Base-by-base conservation (phyloP, 345 rosid species). In the Geranium brycei region DNA sequence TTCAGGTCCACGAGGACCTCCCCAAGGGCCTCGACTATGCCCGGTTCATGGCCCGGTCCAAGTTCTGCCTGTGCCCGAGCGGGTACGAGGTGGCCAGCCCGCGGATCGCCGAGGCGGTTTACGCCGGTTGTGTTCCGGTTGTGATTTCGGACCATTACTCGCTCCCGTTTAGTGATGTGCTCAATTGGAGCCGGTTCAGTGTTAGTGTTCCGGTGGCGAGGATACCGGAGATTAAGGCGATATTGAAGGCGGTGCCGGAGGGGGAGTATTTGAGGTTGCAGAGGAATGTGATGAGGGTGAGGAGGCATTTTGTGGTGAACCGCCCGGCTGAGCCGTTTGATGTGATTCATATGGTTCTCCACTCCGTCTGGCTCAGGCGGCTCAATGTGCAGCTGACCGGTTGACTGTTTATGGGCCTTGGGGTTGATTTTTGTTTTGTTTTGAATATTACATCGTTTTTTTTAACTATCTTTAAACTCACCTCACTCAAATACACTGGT, bases 71-170 rank as follows among this genome's bases (percentile, higher is more conserved):
- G 47, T 79, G 86, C 73, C 86, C 81, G 0, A 81, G 86, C 35
- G 83, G 86, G 4, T 75, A 57, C 31, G 82, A 81, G 65, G 82
- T 81, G 11, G 85, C 85, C 4, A 81, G 85, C 23, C 85, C 82
- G 5, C 69, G 85, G 62, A 17, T 77, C 7, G 79, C 73, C 0
- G 86, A 79, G 64, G 66, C 86, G 0, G 31, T 82, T 58, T 11
- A 63, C 19, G 62, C 78, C 0, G 81, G 79, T 1, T 82, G 86
- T n/a, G 77, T 82, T 6, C 83, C 83, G 4, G 83, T 79, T 51
- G 64, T 79, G 11, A 65, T 82, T 32, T 72, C 83, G 0, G 79
- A 76, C 8, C 35, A 73, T 1, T 82, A 82, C 28, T 73, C 64
- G 17, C 62, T 79, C 1, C 86, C 86, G 2, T 79, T 82, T 60